phyloP scores from a whole-genome alignment of 176 grass and related monocot species.

The Triticum timopheevii region DNA sequence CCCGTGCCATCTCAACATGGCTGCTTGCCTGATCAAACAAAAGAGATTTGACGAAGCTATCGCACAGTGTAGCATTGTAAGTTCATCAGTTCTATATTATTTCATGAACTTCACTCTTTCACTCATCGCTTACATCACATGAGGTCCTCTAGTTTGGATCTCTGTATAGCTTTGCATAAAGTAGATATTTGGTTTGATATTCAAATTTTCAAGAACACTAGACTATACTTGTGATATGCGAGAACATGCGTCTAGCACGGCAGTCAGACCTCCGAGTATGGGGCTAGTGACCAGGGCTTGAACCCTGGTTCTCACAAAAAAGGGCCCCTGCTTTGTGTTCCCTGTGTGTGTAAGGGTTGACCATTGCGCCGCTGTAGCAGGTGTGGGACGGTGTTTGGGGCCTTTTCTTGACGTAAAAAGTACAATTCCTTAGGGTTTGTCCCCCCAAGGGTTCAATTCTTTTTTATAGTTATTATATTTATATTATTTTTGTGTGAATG shows the following conservation, averaged over 20 bases:
- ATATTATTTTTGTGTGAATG: too few species aligned
- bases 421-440: background rate
- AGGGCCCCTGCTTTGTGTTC: background rate
- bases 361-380: background rate
- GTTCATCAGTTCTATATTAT: constrained; percentile 4
- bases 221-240: background rate
- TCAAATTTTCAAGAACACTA: background rate
- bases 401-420: background rate
- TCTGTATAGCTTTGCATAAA: background rate
- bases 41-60: constrained; percentile 79
- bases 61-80: constrained; percentile 76
- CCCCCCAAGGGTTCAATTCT: background rate
- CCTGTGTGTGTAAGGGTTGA: background rate
- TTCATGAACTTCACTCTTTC: background rate
- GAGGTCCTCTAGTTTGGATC: background rate
- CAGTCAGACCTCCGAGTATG: background rate
- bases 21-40: constrained; percentile 83
- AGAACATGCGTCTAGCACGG: background rate
- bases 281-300: background rate
- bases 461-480: background rate
- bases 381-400: background rate
- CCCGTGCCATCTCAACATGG: constrained; percentile 94
- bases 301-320: background rate
- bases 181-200: background rate
- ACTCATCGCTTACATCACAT: background rate